Base-by-base conservation (phyloP, 1,284 basidiomycete species). In the Pisolithus thermaeus region DNA sequence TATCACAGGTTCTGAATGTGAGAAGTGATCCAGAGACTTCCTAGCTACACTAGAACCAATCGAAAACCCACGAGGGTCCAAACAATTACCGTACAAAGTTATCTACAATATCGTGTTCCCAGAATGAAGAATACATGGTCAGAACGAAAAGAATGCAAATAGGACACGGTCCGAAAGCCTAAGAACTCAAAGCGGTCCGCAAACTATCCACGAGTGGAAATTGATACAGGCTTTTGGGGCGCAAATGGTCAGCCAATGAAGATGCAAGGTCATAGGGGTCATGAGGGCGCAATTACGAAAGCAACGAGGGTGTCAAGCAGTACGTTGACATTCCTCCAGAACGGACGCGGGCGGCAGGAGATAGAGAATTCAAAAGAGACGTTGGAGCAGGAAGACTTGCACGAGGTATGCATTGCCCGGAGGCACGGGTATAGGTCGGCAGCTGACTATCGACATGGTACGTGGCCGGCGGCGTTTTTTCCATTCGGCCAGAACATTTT, bases 1-100 rank as follows among this genome's bases (percentile, higher is more conserved):
- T 66, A 65, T n/a, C 84, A 92, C 65, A 80, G 82, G 90, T 67
- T 63, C 72, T 53, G 71, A 47, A 81, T 90, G n/a, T 72, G 83
- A 55, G 72, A 72, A 47, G 77, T 73, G 58, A 83, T 83, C 48
- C 66, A 59, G 46, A 76, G 71, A 62, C 65, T 87, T 54, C 66
- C 78, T 49, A 71, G 68, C 49, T 77, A 71, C 59, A 64, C 61
- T 45, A 66, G 68, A 47, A 57, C 56, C 46, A 69, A 62, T 61
- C 53, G 44, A 64, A 68, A 49, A 59, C 47, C 57, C 59, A 62
- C 55, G 58, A 65, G 57, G 58, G 46, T 61, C 61, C 56, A 58
- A 44, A 44, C 22, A 54, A 56, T 52, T 56, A 61, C 61, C 49
- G 56, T 58, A 41, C 18, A 54, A 57, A 51, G 56, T 53, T 66